Conservation (phyloP, 306 rosid species). For the Cyamopsis tetragonoloba region DNA sequence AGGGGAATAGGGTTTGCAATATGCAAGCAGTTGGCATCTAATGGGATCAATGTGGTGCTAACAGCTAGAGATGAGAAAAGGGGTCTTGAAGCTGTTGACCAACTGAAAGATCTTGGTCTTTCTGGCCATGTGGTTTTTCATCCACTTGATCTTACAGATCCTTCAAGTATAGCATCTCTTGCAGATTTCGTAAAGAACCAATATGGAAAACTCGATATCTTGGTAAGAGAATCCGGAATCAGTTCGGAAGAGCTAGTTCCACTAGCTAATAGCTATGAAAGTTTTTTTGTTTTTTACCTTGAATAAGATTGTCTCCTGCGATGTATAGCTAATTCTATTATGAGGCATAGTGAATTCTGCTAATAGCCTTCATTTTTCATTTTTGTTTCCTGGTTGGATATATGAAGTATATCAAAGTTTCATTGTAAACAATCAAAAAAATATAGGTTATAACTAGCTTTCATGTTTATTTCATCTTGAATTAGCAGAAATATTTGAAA, state of each 20-base stretch:
- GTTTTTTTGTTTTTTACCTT: no score
- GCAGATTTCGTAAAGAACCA: conserved; percentile 14
- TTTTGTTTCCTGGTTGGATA: no score
- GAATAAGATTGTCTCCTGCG: no score
- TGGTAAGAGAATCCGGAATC: conserved; percentile 25
- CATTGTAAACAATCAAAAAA: no score
- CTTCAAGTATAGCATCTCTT: conserved; percentile 3
- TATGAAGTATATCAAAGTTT: no score
- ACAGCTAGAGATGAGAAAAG: conserved; percentile 30
- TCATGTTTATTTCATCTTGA: neutral
- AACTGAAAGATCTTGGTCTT: conserved; percentile 11
- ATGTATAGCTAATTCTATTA: no score
- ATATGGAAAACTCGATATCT: conserved; percentile 34
- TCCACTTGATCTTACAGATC: conserved; percentile 31
- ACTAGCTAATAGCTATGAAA: no score
- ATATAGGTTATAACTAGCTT: no score
- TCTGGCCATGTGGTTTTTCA: conserved; percentile 19
- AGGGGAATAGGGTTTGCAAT: conserved; percentile 26
- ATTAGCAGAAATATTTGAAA: neutral
- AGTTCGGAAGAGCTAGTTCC: no score
- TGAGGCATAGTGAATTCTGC: no score
- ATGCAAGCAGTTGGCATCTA: conserved; percentile 31
- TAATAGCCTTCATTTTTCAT: no score
- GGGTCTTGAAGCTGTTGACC: conserved; percentile 26
- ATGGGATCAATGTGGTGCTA: conserved; percentile 22